Evolutionary conservation across 2,329 filamentous ascomycete species (phyloP), one percentile per base, ranked within the genome.

Genomic region (Phialemonium atrogriseum): DNA sequence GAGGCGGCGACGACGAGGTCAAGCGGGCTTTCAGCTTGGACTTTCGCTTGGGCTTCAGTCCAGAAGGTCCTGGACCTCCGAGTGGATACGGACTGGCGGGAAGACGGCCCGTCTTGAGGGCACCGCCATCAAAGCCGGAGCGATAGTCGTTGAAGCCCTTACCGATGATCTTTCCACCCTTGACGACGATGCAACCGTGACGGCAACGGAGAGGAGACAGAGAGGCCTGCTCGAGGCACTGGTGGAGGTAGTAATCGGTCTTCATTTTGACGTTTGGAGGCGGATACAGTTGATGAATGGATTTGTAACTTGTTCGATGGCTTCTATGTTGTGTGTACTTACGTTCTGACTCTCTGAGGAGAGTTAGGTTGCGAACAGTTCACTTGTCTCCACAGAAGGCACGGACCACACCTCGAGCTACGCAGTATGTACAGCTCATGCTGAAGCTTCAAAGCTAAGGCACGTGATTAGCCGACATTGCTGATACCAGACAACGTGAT

Each of bases 161-260:
- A 10, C 67, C 66, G 38, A 72, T 64, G 41, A 71, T 56, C 43
- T 71, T 72, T 31, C 66, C 66, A 32, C 64, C 66, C 37, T 64
- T 64, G 33, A 70, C 64, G 36, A 40, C 35, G 41, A 71, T 60
- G 27, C 58, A 57, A 17, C 66, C 66, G 47, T 70, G 67, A 37
- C 63, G 62, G 39, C 64, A 62, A 47, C 58, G 60, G 16, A 72
- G 61, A 17, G 64, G 60, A 10, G 64, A 70, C 28, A 59, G 55
- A 17, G 60, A 48, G 30, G 68, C 68, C 55, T 71, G 62, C 51
- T 66, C 60, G 29, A 70, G 58, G 55, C 66, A 70, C 16, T 68
- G 55, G 36, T 54, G 61, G 30, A 70, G 55, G 40, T 67, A 69
- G 33, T 55, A 56, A 40, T 71, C 62, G 41, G 20, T 8, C 20